Evolutionary conservation across 257 asterid genomes (phyloP), one percentile per base, ranked within the genome.

Genomic region (Solanum verrucosum): DNA sequence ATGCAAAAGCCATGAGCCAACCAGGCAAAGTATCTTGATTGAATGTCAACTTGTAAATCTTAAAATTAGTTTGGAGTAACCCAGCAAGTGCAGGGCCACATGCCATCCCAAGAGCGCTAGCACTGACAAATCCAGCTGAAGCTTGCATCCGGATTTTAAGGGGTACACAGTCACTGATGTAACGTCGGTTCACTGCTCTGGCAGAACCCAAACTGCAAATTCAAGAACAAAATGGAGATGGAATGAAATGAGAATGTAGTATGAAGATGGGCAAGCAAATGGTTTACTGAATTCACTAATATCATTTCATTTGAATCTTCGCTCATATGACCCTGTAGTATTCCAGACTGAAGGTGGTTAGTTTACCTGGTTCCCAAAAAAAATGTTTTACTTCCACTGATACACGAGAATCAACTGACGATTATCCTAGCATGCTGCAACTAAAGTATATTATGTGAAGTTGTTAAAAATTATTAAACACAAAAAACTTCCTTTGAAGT

Each of bases 31-130:
- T 97, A 84, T 90, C 89, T 91, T 94, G 96, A 92, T 96, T 94
- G 89, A 97, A 94, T 11, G 99, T 95, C 90, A 97, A 37, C 72
- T 91, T 91, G 91, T 88, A 92, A 75, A 96, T 71, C 89, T 93
- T 95, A 89, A 96, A 97, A 16, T 96, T 88, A 29, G 91, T 92
- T 89, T 97, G 99, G 83, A 97, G 98, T 73, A 97, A 85, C 46
- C 98, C 99, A 20, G 98, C 99, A 29, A 97, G 92, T 88, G 99
- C 99, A 31, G 99, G 99, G 25, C 99, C 99, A 92, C 98, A 94
- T 52, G 99, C 99, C 99, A 97, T 97, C 91, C 99, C 99, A 87
- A 97, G 94, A 87, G 99, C 99, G 90, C 99, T 96, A 52, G 99
- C 99, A 92, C 99, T 97, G 90, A 97, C 99, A 87, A 97, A 97